Base-by-base conservation (phyloP, 202 grass and related monocot genomes). In the Panicum virgatum region DNA sequence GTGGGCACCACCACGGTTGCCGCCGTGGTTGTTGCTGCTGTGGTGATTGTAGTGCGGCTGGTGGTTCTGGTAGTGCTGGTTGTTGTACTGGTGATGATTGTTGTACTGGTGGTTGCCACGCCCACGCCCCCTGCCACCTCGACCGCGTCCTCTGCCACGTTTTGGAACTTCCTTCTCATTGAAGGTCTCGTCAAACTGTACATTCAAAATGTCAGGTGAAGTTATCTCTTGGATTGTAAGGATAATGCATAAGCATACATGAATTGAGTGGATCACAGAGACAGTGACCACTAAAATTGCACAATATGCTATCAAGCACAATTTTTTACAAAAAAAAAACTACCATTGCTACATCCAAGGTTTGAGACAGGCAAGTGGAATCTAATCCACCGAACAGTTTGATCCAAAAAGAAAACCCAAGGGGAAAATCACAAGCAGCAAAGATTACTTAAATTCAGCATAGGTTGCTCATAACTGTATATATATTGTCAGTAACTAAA, bases 121-220 rank as follows among this genome's bases (percentile, higher is more conserved):
- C 5, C 85, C 89, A 48, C 83, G 85, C 23, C 89, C 87, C 84
- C 80, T 92, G 14, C 73, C 72, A 20, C 87, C 88, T 26, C 87
- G 79, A 9, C 89, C 91, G 7, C 77, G 77, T n/a, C 89, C 78
- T 82, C 66, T 89, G 64, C 84, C 85, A 57, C 81, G 86, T 34
- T 15, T 70, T 40, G 71, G 69, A 15, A 73, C 83, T 72, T 94
- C 89, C 78, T 82, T 97, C 20, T 87, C 91, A 66, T 72, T 83
- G 58, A 58, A 87, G 34, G 36, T 85, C 47, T 91, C 94, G 58
- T 97, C 90, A 76, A 81, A 82, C 94, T 97, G 81, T 73, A 73
- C 30, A 82, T 53, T 29, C 14, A 84, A 56, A n/a, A 8, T 40
- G 40, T 29, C 47, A 79, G 36, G 58, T 37, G 16, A 26, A 32